Conservation (phyloP, 352 stramenopile species). For the Peronospora farinosa region DNA sequence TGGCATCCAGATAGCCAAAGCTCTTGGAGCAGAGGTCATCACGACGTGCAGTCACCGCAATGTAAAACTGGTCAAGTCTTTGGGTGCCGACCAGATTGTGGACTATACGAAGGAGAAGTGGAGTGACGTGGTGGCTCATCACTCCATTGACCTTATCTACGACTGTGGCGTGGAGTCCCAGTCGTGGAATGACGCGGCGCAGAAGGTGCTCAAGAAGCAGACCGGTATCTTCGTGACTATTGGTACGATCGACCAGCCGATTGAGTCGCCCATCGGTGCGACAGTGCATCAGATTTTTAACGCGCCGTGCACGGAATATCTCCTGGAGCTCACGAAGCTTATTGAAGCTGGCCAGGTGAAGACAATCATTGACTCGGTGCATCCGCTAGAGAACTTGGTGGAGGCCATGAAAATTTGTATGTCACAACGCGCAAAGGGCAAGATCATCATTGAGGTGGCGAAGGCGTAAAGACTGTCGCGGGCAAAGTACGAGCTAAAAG, state of each 20-base stretch:
- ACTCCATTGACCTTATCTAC: conserved; percentile 35
- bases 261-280: conserved; percentile 52
- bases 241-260: conserved; percentile 25
- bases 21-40: conserved; percentile 25
- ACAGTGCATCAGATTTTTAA: conserved; percentile 21
- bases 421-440: conserved; percentile 46
- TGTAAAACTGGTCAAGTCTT: conserved; percentile 31
- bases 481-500: background rate
- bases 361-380: conserved; percentile 39
- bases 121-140: conserved; percentile 24
- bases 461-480: conserved; percentile 15
- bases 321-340: conserved; percentile 32
- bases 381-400: conserved; percentile 44
- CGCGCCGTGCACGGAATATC: conserved; percentile 13
- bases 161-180: conserved; percentile 12
- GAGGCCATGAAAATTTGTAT: conserved; percentile 51
- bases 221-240: conserved; percentile 39
- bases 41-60: conserved; percentile 39
- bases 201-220: conserved; percentile 34
- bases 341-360: conserved; percentile 33
- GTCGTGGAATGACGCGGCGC: conserved; percentile 30
- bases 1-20: conserved; percentile 55
- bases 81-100: conserved; percentile 46
- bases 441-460: conserved; percentile 56
- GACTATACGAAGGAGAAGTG: conserved; percentile 52